Evolutionary conservation across 331 rosid species (phyloP), one percentile per base, ranked within the genome.

Genomic region (Pyracantha coccinea): DNA sequence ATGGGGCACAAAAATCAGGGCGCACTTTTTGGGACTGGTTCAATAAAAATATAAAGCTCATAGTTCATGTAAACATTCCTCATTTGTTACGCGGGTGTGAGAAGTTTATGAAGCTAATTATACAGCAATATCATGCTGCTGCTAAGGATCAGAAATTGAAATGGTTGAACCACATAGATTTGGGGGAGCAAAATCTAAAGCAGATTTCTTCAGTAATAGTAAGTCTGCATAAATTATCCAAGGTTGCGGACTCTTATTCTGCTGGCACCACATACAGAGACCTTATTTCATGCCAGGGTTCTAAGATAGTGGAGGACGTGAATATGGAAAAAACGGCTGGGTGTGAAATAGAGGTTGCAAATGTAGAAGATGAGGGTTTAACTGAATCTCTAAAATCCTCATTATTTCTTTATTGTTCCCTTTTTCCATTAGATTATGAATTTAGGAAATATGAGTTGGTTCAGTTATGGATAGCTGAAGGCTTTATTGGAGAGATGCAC

Each of bases 381-480:
- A 33, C 38, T 33, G 38, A 33, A 33, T 33, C 38, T 33, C 38
- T 33, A 1, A 33, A 33, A 33, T 33, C 38, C 38, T 33, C 2
- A 59, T 17, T 68, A 19, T 28, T 68, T 47, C 27, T 44, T 2
- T 68, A 75, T 35, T 38, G 79, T 44, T 45, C 33, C 44, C 75
- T 68, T 7, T 77, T 77, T 58, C 80, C 70, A 8, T 9, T 4
- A 4, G 45, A 41, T 61, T 59, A 60, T 60, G 70, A 60, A 35
- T 77, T 69, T 31, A 47, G 28, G 14, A 29, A 47, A 63, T 63
- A 77, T 28, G 62, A 44, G 16, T 25, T 77, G 52, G 19, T 77
- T 10, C 55, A 54, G 4, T 28, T 77, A 20, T 69, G 80, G 80
- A 61, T 60, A 15, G 80, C 80, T 28, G 80, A 69, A 47, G 80